Percentiles rank a stretch among this genome's conserved stretches.
Conservation (phyloP, 1,139 yeast genomes). For the Casaregolazyma lundiana region DNA sequence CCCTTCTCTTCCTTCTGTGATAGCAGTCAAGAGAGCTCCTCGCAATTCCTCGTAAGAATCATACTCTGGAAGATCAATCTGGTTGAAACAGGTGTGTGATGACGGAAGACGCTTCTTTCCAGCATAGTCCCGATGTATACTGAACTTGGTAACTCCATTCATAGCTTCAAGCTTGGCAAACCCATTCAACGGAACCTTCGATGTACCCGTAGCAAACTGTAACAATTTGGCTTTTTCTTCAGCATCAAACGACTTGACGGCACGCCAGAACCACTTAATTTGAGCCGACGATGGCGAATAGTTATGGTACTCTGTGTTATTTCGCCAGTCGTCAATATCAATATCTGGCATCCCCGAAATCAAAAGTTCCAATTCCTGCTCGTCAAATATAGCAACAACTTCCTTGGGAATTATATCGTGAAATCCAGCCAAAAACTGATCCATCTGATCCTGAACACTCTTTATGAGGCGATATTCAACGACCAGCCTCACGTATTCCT, state of each 20-base stretch:
- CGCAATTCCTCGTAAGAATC: constrained; percentile 82
- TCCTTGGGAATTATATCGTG: constrained; percentile 90
- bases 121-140: constrained; percentile 88
- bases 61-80: constrained; percentile 89
- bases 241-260: constrained; percentile 87
- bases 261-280: constrained; percentile 98
- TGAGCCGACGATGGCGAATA: constrained; percentile 83
- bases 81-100: constrained; percentile 95
- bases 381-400: constrained; percentile 82
- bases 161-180: constrained; percentile 88
- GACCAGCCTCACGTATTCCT: constrained; percentile 78
- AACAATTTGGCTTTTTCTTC: constrained; percentile 92
- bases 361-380: constrained; percentile 87
- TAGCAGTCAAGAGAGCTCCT: constrained; percentile 74
- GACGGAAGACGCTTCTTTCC: constrained; percentile 83
- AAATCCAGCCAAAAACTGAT: constrained; percentile 79
- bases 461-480: constrained; percentile 83
- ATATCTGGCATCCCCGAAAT: constrained; percentile 96
- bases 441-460: constrained; percentile 85
- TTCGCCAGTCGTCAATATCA: constrained; percentile 93
- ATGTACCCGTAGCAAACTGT: constrained; percentile 96
- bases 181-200: constrained; percentile 93
- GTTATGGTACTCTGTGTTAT: constrained; percentile 75
- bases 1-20: constrained; percentile 95
- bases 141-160: constrained; percentile 79